Evolutionary conservation across 495 filamentous ascomycete genomes (phyloP).

Genomic region (Saxophila tyrrhenica): DNA sequence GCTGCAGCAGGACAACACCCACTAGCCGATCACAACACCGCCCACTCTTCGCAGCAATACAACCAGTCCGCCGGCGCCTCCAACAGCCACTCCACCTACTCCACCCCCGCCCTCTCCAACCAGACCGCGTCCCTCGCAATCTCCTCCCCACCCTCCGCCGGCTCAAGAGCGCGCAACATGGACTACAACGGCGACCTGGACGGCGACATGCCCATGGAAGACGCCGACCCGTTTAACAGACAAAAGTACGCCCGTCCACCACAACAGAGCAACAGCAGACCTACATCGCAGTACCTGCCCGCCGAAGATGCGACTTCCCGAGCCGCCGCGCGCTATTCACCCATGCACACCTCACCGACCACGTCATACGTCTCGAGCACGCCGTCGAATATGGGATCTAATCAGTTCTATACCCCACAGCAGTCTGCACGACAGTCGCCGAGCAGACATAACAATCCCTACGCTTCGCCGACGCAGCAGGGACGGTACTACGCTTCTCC

Average conservation of each 20-base stretch:
- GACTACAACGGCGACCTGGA: slow-evolving; percentile 55
- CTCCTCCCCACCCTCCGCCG: too few relatives aligned
- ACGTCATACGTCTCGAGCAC: slow-evolving; percentile 48
- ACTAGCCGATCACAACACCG: too few relatives aligned
- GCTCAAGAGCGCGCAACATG: slow-evolving; percentile 17
- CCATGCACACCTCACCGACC: slow-evolving; percentile 71
- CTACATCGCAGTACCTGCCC: slow-evolving; percentile 52
- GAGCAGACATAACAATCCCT: slow-evolving; percentile 39
- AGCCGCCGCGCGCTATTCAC: slow-evolving; percentile 84
- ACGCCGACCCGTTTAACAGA: slow-evolving; percentile 73
- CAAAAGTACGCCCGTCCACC: slow-evolving; percentile 62
- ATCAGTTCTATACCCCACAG: slow-evolving; percentile 34
- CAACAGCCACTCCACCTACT: slow-evolving; percentile 5
- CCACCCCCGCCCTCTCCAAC: slow-evolving; percentile 23
- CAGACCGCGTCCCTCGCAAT: slow-evolving; percentile 24
- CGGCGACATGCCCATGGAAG: slow-evolving; percentile 84
- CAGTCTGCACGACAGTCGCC: slow-evolving; percentile 45
- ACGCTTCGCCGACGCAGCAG: slow-evolving; percentile 50
- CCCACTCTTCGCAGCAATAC: neutral
- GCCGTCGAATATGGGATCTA: slow-evolving; percentile 44
- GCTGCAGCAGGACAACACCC: too few relatives aligned
- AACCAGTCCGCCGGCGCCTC: neutral
- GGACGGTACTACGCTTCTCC: slow-evolving; percentile 52
- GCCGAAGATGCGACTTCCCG: slow-evolving; percentile 56
- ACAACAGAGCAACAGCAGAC: slow-evolving; percentile 41